Evolutionary conservation across 768 basidiomycete genomes (phyloP).

Genomic region (Tylopilus balloui): DNA sequence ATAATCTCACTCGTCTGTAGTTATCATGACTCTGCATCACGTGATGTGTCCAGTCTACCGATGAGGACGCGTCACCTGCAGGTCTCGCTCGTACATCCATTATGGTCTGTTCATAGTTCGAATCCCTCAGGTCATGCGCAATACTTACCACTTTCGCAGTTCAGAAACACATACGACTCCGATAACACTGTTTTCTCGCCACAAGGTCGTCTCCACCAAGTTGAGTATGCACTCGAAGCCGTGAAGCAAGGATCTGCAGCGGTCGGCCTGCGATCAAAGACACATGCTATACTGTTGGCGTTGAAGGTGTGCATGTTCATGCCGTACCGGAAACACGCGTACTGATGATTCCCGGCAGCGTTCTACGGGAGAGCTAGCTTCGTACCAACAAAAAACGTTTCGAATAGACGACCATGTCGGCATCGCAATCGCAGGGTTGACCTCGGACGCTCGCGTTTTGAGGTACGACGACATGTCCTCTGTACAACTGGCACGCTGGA

Average conservation of each 20-base stretch:
- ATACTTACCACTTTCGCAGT: conserved; percentile 42
- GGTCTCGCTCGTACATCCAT: conserved; percentile 15
- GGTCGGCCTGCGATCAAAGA: conserved; percentile 92
- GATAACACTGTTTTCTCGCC: conserved; percentile 98
- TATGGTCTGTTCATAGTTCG: conserved; percentile 27
- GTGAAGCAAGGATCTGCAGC: conserved; percentile 99
- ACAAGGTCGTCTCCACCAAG: conserved; percentile 94
- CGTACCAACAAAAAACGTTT: conserved; percentile 99
- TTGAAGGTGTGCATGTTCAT: conserved; percentile 63
- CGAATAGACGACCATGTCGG: conserved; percentile 99
- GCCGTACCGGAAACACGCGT: neutral
- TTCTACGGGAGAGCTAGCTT: conserved; percentile 95
- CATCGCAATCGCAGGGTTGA: conserved; percentile 99
- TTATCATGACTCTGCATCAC: conserved; percentile 15
- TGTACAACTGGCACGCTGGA: neutral
- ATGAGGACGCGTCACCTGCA: conserved; percentile 34
- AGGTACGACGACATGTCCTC: conserved; percentile 49
- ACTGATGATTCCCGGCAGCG: conserved; percentile 48
- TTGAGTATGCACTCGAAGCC: conserved; percentile 98
- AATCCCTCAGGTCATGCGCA: neutral
- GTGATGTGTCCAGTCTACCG: conserved; percentile 18
- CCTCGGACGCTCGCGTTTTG: conserved; percentile 94
- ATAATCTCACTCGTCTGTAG: conserved; percentile 1
- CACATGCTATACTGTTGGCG: conserved; percentile 87
- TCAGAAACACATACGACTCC: conserved; percentile 96